These are phyloP conservation scores for Apiospora pterosperma DNA, from an alignment of 2,329 filamentous ascomycete genomes.

Conservation along the genomic window DNA sequence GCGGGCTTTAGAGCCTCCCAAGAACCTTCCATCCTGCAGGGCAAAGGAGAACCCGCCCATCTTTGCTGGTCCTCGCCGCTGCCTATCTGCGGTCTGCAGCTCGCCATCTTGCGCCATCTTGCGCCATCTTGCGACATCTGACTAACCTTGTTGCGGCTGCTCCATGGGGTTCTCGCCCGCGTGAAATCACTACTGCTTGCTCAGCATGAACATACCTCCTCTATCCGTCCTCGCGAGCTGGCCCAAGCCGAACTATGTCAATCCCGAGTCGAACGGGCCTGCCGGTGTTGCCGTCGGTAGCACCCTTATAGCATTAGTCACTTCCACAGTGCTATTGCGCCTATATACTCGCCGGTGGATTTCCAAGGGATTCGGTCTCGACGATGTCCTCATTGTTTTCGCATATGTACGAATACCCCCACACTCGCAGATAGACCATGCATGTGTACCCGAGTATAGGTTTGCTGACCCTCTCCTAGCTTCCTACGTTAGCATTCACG, in stretches of 20 bases:
- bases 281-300: slow-evolving; percentile 20
- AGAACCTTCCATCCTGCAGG: neutral
- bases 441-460: neutral
- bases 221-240: slow-evolving; percentile 19
- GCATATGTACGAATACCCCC: slow-evolving; percentile 29
- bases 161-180: neutral
- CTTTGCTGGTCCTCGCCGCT: neutral
- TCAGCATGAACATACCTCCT: slow-evolving; percentile 16
- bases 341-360: slow-evolving; percentile 27
- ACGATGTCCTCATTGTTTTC: slow-evolving; percentile 33
- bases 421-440: neutral
- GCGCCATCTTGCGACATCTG: neutral
- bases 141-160: no score
- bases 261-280: slow-evolving; percentile 26
- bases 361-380: slow-evolving; percentile 24
- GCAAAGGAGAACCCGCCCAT: neutral
- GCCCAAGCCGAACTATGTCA: slow-evolving; percentile 24
- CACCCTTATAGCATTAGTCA: slow-evolving; percentile 21
- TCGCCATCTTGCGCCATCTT: neutral
- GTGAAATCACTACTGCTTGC: neutral
- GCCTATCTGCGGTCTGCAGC: neutral
- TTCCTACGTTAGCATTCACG: slow-evolving; percentile 29
- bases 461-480: neutral
- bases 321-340: slow-evolving; percentile 21
- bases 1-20: neutral